A percentile compares a stretch with the other conserved stretches of the same genome.
Evolutionary conservation across 768 basidiomycete genomes (phyloP).

Genomic region (Leccinum obscurum): DNA sequence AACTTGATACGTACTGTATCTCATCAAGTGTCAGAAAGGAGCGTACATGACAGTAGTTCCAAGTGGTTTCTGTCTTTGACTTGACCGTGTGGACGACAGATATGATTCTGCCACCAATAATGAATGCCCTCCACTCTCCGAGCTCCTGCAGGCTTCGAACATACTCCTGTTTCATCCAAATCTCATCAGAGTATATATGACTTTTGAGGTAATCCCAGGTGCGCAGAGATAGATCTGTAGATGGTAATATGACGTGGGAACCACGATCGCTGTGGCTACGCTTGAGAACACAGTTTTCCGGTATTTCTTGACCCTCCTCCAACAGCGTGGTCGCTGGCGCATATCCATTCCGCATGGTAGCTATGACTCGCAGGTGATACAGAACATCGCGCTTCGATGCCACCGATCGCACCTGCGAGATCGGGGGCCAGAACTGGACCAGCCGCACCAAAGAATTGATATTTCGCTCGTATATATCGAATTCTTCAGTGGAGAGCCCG

Average conservation of each 20-base stretch:
- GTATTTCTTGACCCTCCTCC: background rate
- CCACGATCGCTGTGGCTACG: background rate
- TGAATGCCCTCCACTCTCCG: background rate
- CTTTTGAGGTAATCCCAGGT: background rate
- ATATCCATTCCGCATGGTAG: background rate
- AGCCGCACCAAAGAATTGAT: background rate
- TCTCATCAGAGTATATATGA: background rate
- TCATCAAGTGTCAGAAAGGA: background rate
- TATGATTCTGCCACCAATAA: background rate
- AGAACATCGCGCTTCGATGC: background rate
- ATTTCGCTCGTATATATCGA: background rate
- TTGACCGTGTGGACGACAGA: background rate
- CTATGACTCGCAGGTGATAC: background rate
- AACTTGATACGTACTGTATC: background rate
- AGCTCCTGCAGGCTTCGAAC: background rate
- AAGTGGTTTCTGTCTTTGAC: background rate
- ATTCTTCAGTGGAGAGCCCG: background rate
- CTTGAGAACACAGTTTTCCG: background rate
- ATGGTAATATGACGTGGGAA: background rate
- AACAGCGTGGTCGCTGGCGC: background rate
- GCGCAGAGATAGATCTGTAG: background rate
- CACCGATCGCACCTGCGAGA: background rate
- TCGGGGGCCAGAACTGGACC: background rate
- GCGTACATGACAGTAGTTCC: background rate
- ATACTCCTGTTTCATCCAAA: background rate